Base-by-base conservation (phyloP, 768 basidiomycete species). In the Lactarius vividus region DNA sequence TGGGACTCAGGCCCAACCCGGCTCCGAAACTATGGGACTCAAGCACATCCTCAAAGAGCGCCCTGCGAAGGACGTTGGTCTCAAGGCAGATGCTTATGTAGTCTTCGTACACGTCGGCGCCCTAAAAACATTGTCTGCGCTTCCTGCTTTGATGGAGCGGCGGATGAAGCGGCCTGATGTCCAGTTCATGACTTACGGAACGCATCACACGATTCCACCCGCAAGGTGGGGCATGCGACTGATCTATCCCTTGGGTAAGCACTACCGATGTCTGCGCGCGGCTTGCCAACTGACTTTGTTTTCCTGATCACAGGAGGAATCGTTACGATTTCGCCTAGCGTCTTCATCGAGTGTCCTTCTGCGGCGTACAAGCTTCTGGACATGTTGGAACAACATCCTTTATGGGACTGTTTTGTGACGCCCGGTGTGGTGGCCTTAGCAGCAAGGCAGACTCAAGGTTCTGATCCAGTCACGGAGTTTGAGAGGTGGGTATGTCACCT, bases 21-120 rank as follows among this genome's bases (percentile, higher is more conserved):
- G 61, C 33, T 62, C 63, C 16, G 68, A 65, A 49, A 61, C 61
- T 23, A 58, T 53, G 4, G 56, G 52, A 16, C 68, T 70, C 40
- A 49, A 26, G 9, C 35, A 33, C 37, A 53, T 69, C 31, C 62
- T 70, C 35, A n/a, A 68, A 4, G 28, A 62, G 37, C 60, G 61
- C 49, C 49, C 63, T n/a, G 68, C 67, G 31, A 42, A 46, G 31
- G 60, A 69, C 52, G 57, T 55, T 10, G 61, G 61, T 5, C 26
- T 28, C 33, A 62, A 66, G 37, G 78, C 79, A 28, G 79, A 82
- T 57, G 76, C 78, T 28, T 74, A 84, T 13, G 75, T 85, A 28
- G 72, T 91, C n/a, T 92, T 91, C 65, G 80, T 90, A 28, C 87
- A 91, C 72, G 81, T 85, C 18, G 83, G 84, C 23, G 80, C 87